Percentiles rank a stretch among this genome's conserved stretches.
Evolutionary conservation across 208 protist genomes (phyloP).

Genomic region (Crithidia bombi): DNA sequence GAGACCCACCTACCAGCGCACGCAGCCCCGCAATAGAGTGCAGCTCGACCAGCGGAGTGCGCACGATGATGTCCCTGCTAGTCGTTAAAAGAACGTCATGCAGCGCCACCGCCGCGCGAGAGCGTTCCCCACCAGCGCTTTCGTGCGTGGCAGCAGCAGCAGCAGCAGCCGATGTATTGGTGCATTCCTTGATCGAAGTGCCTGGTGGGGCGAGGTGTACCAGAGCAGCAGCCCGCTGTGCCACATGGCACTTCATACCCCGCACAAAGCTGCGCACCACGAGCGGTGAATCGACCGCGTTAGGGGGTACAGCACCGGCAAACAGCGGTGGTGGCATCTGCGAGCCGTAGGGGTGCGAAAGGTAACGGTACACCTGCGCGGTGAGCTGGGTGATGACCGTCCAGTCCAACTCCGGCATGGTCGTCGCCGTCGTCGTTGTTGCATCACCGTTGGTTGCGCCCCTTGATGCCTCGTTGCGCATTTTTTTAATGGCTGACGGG

Average conservation of each 20-base stretch:
- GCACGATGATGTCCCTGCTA: slow-evolving; percentile 28
- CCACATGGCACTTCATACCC: slow-evolving; percentile 56
- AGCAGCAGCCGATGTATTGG: background rate
- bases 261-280: slow-evolving; percentile 40
- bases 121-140: background rate
- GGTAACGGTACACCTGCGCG: slow-evolving; percentile 85
- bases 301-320: slow-evolving; percentile 22
- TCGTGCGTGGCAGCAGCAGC: background rate
- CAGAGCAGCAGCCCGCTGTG: slow-evolving; percentile 38
- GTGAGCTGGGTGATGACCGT: slow-evolving; percentile 66
- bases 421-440: background rate
- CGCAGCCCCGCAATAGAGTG: slow-evolving; percentile 29
- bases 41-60: slow-evolving; percentile 25
- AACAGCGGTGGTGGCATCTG: slow-evolving; percentile 88
- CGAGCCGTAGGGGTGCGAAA: slow-evolving; percentile 72
- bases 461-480: background rate
- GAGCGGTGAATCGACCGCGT: slow-evolving; percentile 10
- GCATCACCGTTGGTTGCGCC: background rate
- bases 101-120: slow-evolving; percentile 12
- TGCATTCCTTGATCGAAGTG: background rate
- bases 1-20: background rate
- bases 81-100: slow-evolving; percentile 1
- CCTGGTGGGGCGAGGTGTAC: slow-evolving; percentile 21
- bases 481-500: slow-evolving; percentile 14
- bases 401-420: slow-evolving; percentile 39